These are phyloP conservation scores for Tetradesmus obliquus DNA, from an alignment of 139 green algal species.

Conservation along the genomic window DNA sequence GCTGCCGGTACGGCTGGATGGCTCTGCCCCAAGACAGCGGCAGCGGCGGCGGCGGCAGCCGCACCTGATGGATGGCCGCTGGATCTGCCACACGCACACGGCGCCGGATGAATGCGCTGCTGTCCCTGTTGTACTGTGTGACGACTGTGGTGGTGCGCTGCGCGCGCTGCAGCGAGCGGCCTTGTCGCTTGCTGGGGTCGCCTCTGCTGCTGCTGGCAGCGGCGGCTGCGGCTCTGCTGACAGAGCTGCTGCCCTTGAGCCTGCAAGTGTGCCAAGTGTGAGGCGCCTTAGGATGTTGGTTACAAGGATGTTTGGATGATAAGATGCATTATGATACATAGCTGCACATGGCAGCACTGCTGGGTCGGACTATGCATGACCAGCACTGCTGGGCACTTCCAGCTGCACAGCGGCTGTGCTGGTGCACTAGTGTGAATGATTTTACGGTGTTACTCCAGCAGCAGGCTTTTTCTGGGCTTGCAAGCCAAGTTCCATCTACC, in stretches of 20 bases:
- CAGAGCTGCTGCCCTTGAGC: neutral
- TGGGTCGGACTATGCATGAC: no score
- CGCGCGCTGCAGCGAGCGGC: slow-evolving; percentile 14
- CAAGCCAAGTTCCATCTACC: neutral
- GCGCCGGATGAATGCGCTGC: slow-evolving; percentile 68
- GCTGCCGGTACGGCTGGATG: slow-evolving; percentile 69
- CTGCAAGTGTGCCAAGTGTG: neutral
- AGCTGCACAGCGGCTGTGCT: no score
- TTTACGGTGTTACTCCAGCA: no score
- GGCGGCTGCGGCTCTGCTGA: neutral
- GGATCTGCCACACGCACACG: slow-evolving; percentile 23
- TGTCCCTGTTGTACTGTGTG: slow-evolving; percentile 80
- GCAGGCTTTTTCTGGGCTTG: no score
- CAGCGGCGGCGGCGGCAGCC: slow-evolving; percentile 75
- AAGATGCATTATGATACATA: no score
- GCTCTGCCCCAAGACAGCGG: slow-evolving; percentile 87
- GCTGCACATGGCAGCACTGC: no score
- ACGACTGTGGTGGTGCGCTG: slow-evolving; percentile 48
- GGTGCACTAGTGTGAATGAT: no score
- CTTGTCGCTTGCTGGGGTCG: neutral
- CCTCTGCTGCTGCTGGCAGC: neutral
- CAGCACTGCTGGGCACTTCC: no score
- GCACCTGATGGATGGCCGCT: slow-evolving; percentile 60
- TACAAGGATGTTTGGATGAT: no score
- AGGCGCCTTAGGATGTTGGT: no score